Conservation (phyloP, 2,329 filamentous ascomycete genomes). For the Fusarium sp. region DNA sequence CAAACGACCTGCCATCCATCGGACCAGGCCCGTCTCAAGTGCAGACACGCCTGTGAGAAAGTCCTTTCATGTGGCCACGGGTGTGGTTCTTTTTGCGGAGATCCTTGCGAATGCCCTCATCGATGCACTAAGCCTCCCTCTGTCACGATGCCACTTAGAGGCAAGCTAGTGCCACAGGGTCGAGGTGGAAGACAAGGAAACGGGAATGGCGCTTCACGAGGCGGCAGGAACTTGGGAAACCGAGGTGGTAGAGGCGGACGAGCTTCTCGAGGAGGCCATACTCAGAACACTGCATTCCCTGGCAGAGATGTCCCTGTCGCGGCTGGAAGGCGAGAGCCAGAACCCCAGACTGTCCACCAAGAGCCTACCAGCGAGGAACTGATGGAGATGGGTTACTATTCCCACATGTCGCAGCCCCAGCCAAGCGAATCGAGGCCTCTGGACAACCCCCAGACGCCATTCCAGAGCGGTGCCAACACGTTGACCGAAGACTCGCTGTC, state of each 20-base stretch:
- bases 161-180: background rate
- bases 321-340: background rate
- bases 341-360: constrained; percentile 16
- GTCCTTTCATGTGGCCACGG: constrained; percentile 32
- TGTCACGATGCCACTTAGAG: background rate
- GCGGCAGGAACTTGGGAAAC: background rate
- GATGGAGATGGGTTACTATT: constrained; percentile 44
- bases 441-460: background rate
- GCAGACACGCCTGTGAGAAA: constrained; percentile 40
- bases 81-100: constrained; percentile 28
- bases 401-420: background rate
- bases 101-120: constrained; percentile 26
- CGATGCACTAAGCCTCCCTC: constrained; percentile 14
- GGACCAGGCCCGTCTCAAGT: constrained; percentile 38
- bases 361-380: constrained; percentile 64
- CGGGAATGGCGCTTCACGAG: background rate
- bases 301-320: background rate
- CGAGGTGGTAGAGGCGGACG: background rate
- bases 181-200: background rate
- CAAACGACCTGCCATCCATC: constrained; percentile 28
- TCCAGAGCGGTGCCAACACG: background rate
- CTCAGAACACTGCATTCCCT: background rate
- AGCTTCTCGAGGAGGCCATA: background rate
- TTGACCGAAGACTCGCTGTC: constrained; percentile 11
- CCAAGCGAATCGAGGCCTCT: background rate